Percentiles rank a stretch among this genome's conserved stretches.
phyloP scores from a whole-genome alignment of 202 grass and related monocot genomes.

The Digitaria exilis region DNA sequence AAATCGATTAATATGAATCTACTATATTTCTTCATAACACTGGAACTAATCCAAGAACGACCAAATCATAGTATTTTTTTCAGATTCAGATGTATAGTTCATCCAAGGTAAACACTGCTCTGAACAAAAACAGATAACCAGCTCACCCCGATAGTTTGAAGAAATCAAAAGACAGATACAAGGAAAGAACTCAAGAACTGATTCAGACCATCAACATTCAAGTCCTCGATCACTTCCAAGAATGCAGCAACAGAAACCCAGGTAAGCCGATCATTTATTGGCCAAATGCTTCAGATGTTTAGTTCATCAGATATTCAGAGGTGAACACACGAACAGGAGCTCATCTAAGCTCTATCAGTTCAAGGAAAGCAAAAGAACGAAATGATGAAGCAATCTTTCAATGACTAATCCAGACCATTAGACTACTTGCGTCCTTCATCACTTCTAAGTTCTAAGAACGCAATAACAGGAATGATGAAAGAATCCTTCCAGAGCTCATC shows the following conservation, averaged over 20 bases:
- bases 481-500: no score
- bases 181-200: neutral
- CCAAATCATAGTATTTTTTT: neutral
- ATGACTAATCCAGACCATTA: neutral
- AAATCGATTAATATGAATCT: neutral
- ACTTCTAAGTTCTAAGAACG: neutral
- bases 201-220: neutral
- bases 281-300: no score
- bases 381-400: neutral
- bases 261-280: no score
- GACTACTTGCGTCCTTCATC: neutral
- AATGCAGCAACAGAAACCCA: no score
- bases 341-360: neutral
- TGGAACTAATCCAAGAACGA: neutral
- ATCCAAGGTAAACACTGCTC: neutral
- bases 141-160: neutral
- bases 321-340: no score
- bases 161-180: neutral
- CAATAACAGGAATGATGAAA: neutral
- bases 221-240: neutral
- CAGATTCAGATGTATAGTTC: neutral
- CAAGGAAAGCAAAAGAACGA: neutral
- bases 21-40: neutral
- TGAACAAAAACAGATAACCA: neutral
- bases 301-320: no score